phyloP scores from a whole-genome alignment of 1,284 basidiomycete species.

The Heterobasidion occidentale region DNA sequence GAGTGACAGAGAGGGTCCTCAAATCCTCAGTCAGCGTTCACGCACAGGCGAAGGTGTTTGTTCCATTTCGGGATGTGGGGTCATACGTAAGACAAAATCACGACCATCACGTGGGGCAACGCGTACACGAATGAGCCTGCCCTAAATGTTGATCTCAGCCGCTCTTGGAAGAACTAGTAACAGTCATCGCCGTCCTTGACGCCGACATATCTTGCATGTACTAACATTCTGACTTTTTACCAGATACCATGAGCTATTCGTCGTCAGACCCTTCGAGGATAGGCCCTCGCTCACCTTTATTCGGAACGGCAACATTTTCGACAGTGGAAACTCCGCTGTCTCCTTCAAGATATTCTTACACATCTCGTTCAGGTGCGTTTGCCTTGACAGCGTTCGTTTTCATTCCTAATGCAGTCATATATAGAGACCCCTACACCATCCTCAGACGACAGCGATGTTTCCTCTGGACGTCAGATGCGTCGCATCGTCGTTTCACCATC shows the following conservation, averaged over 20 bases:
- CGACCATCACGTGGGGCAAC: constrained; percentile 20
- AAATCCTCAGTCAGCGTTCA: background rate
- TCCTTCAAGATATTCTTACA: constrained; percentile 34
- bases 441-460: constrained; percentile 24
- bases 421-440: constrained; percentile 8
- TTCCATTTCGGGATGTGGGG: too few species aligned
- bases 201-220: constrained; percentile 1
- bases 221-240: background rate
- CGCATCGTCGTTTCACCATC: constrained; percentile 33
- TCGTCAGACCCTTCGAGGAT: constrained; percentile 25
- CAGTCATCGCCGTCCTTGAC: background rate
- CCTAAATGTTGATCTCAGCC: constrained; percentile 21
- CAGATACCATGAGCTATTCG: constrained; percentile 18
- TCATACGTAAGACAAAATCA: too few species aligned
- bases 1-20: background rate
- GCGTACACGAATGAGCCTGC: constrained; percentile 23
- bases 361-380: constrained; percentile 26
- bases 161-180: background rate
- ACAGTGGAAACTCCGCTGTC: constrained; percentile 34
- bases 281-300: constrained; percentile 36
- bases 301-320: constrained; percentile 43
- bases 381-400: background rate
- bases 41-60: too few species aligned
- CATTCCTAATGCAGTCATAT: background rate
- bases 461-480: constrained; percentile 30